phyloP scores from a whole-genome alignment of 2,329 filamentous ascomycete genomes.

The Tolypocladium cylindrosporum region DNA sequence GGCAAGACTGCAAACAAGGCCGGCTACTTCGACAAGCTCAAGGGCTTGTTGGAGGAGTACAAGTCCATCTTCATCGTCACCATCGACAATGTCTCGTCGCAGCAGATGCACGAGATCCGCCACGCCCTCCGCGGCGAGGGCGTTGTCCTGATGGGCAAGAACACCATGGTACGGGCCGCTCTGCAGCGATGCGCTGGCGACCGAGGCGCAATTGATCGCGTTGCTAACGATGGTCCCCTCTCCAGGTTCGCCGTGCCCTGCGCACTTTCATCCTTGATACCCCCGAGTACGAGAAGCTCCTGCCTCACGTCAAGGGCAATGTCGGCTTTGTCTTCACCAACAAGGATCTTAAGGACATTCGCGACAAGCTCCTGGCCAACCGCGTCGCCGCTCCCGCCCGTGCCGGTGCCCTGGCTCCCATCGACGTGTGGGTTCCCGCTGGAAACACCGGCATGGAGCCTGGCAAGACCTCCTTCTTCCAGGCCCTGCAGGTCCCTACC shows the following conservation, averaged over 20 bases:
- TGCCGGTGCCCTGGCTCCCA: slow-evolving; percentile 91
- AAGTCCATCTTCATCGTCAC: slow-evolving; percentile 94
- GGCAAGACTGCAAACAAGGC: slow-evolving; percentile 92
- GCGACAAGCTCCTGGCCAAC: slow-evolving; percentile 92
- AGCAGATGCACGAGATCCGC: slow-evolving; percentile 99
- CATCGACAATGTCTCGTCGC: slow-evolving; percentile 99
- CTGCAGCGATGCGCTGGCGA: slow-evolving; percentile 6
- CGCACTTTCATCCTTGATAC: slow-evolving; percentile 85
- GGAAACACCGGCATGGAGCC: slow-evolving; percentile 99
- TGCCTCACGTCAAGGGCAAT: slow-evolving; percentile 94
- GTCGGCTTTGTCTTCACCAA: slow-evolving; percentile 99
- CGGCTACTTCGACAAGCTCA: slow-evolving; percentile 99
- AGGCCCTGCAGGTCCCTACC: slow-evolving; percentile 99
- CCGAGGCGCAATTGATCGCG: neutral
- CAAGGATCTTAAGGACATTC: slow-evolving; percentile 79
- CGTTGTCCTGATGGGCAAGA: slow-evolving; percentile 99
- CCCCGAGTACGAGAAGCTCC: slow-evolving; percentile 96
- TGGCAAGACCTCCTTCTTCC: slow-evolving; percentile 99
- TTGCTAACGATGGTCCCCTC: slow-evolving; percentile 7
- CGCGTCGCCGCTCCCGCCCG: slow-evolving; percentile 95
- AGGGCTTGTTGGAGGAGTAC: slow-evolving; percentile 93
- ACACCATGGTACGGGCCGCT: slow-evolving; percentile 76
- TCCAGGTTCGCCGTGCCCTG: slow-evolving; percentile 84
- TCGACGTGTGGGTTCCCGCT: slow-evolving; percentile 88
- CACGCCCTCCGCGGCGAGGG: slow-evolving; percentile 79